Conservation (phyloP, 495 filamentous ascomycete species). For the Hyphodiscus hymeniophilus region DNA sequence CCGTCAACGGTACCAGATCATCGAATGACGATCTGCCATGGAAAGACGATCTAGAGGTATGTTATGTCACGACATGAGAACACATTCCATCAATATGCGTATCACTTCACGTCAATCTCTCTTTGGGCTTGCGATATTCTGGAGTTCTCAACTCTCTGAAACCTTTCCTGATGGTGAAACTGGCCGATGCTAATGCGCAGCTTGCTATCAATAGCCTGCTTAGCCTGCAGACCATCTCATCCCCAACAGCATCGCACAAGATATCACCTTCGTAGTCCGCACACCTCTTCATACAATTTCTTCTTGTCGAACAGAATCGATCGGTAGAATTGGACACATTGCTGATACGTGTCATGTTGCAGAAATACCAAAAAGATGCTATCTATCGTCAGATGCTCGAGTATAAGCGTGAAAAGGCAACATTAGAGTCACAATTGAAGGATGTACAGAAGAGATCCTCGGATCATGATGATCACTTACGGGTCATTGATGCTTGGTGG, state of each 20-base stretch:
- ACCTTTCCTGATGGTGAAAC: constrained; percentile 25
- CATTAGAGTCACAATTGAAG: constrained; percentile 65
- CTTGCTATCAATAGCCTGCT: constrained; percentile 36
- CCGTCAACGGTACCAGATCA: constrained; percentile 64
- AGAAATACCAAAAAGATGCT: constrained; percentile 97
- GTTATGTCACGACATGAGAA: constrained; percentile 30
- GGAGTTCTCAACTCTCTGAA: constrained; percentile 11
- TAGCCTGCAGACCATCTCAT: constrained; percentile 27
- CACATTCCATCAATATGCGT: constrained; percentile 1
- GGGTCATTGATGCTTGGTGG: constrained; percentile 86
- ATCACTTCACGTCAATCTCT: constrained; percentile 1
- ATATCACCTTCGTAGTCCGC: constrained; percentile 7
- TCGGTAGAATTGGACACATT: neutral
- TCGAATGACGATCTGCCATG: constrained; percentile 73
- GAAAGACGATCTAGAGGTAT: constrained; percentile 86
- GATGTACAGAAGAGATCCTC: constrained; percentile 65
- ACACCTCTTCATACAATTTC: constrained; percentile 4
- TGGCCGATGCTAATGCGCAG: constrained; percentile 40
- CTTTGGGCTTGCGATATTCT: constrained; percentile 16
- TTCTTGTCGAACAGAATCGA: neutral
- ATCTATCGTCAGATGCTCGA: constrained; percentile 97
- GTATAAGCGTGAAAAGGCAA: constrained; percentile 81
- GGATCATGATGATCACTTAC: constrained; percentile 86
- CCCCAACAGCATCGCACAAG: constrained; percentile 8
- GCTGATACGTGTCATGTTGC: constrained; percentile 22